These are phyloP conservation scores for Zymoseptoria tritici DNA, from an alignment of 2,329 filamentous ascomycete species.

Conservation along the genomic window DNA sequence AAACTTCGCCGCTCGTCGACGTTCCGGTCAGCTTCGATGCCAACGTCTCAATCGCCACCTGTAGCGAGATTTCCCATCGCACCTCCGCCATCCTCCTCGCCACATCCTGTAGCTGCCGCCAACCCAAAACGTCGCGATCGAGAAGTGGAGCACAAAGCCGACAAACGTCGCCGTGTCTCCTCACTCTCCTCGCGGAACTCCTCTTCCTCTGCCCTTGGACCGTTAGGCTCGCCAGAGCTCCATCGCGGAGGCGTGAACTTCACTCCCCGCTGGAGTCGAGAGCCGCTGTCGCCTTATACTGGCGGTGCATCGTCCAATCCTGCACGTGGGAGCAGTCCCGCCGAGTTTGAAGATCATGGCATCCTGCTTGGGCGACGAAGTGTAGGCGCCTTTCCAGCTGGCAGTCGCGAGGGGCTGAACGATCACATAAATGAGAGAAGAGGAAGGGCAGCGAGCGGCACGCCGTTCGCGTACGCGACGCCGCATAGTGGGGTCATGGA, in stretches of 20 bases:
- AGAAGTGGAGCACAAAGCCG: constrained; percentile 24
- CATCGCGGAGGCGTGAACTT: constrained; percentile 29
- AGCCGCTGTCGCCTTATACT: constrained; percentile 37
- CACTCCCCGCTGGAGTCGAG: constrained; percentile 39
- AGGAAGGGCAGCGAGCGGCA: constrained; percentile 39
- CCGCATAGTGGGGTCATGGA: constrained; percentile 52
- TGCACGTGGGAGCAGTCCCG: not conserved
- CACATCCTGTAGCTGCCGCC: constrained; percentile 8
- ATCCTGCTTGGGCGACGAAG: constrained; percentile 6
- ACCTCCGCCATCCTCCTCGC: constrained; percentile 19
- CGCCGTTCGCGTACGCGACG: constrained; percentile 65
- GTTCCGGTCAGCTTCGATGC: constrained; percentile 3
- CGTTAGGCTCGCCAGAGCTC: constrained; percentile 42
- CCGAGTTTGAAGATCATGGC: constrained; percentile 15
- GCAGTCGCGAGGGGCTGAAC: constrained; percentile 33
- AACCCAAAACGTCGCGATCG: constrained; percentile 26
- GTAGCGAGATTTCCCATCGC: constrained; percentile 27
- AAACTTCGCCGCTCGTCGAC: not conserved
- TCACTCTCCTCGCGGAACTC: constrained; percentile 21
- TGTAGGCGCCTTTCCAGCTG: not conserved
- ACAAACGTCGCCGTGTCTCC: constrained; percentile 46
- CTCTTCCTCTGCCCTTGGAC: not conserved
- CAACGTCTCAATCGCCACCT: constrained; percentile 29
- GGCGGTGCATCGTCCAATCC: constrained; percentile 13
- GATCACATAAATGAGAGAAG: not conserved